A percentile compares a stretch with the other conserved stretches of the same genome.
Conservation (phyloP, 345 rosid species). For the Sisymbrium irio region DNA sequence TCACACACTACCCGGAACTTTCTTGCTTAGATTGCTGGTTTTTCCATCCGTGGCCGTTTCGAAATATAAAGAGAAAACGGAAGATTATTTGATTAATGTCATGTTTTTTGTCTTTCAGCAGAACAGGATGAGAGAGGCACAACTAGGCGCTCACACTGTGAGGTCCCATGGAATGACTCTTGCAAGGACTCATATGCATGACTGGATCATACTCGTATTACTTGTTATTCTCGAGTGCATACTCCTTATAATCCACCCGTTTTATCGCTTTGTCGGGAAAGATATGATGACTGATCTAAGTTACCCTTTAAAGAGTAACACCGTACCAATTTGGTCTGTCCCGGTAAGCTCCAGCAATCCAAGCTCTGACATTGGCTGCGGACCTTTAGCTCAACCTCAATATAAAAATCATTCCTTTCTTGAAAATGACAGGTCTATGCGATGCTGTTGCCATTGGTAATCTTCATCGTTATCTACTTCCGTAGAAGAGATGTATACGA, state of each 20-base stretch:
- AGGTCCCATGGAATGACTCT: conserved; percentile 62
- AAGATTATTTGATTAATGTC: not conserved
- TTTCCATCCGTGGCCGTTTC: not conserved
- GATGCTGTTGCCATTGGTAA: conserved; percentile 57
- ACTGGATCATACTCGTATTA: conserved; percentile 70
- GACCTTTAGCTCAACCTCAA: not conserved
- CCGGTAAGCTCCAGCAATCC: conserved; percentile 45
- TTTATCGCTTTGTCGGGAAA: conserved; percentile 82
- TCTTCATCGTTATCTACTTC: conserved; percentile 53
- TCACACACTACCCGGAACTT: not conserved
- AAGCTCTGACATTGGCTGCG: not conserved
- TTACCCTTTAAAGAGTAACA: conserved; percentile 69
- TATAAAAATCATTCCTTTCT: conserved; percentile 2
- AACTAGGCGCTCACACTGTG: conserved; percentile 50
- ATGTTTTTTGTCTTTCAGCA: conserved; percentile 10
- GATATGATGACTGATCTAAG: conserved; percentile 91
- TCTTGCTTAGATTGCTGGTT: not conserved
- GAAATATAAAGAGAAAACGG: not conserved
- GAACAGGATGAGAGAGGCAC: conserved; percentile 56
- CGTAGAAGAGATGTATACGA: conserved; percentile 81
- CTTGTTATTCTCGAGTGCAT: conserved; percentile 46
- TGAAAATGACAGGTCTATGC: conserved; percentile 49
- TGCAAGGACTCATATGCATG: conserved; percentile 62
- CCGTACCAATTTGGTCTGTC: conserved; percentile 79
- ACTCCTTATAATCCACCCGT: conserved; percentile 60